Percentiles rank a stretch among this genome's conserved stretches.
Conservation (phyloP, 139 green algal species). For the Chlorella sp. region DNA sequence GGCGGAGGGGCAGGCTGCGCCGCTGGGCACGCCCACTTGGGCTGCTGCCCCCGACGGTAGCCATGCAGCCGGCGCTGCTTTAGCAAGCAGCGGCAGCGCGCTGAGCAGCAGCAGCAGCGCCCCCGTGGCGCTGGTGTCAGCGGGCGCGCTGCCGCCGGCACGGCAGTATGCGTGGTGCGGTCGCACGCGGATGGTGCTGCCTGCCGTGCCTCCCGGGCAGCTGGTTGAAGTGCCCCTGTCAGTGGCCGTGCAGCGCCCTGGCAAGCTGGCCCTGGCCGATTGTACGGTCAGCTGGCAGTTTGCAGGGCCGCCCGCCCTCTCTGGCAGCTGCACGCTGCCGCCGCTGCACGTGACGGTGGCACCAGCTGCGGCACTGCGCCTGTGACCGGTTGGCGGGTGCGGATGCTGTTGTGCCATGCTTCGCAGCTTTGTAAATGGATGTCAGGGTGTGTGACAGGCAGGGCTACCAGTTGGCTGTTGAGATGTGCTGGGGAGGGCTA, state of each 20-base stretch:
- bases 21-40: not conserved
- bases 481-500: no score
- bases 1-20: not conserved
- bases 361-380: not conserved
- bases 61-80: not conserved
- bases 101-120: not conserved
- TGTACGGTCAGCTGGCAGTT: slow-evolving; percentile 20
- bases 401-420: no score
- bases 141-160: slow-evolving; percentile 36
- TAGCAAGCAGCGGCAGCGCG: slow-evolving; percentile 17
- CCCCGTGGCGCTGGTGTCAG: not conserved
- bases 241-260: slow-evolving; percentile 52
- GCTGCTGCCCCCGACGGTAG: not conserved
- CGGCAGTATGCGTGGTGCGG: slow-evolving; percentile 56
- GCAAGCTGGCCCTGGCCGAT: slow-evolving; percentile 19
- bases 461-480: no score
- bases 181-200: slow-evolving; percentile 38
- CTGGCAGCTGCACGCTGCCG: slow-evolving; percentile 6
- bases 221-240: slow-evolving; percentile 44
- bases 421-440: no score
- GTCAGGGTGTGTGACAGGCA: no score
- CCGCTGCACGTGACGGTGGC: not conserved
- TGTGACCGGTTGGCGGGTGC: not conserved
- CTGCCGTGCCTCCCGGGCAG: slow-evolving; percentile 28
- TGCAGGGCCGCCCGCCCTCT: not conserved